Evolutionary conservation across 331 rosid genomes (phyloP).

Genomic region (Prunus yedoensis): DNA sequence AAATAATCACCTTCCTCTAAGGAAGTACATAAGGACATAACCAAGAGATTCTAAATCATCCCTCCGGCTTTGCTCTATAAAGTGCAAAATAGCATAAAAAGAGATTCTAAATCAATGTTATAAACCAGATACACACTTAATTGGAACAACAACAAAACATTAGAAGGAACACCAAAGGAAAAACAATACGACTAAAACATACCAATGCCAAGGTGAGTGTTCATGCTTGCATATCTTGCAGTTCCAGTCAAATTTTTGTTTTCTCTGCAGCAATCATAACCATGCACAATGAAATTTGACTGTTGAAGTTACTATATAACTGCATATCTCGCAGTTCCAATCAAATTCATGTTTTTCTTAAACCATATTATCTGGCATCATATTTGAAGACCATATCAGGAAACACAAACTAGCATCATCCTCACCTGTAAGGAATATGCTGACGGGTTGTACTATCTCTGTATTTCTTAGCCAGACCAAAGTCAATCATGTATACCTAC

Average conservation of each 20-base stretch:
- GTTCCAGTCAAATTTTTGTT: slow-evolving; percentile 98
- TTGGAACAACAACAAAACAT: slow-evolving; percentile 2
- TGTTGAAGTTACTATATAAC: neutral
- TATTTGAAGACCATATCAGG: neutral
- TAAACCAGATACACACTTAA: slow-evolving; percentile 24
- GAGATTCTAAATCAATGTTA: slow-evolving; percentile 20
- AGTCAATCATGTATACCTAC: slow-evolving; percentile 93
- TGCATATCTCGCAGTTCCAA: neutral
- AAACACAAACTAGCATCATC: slow-evolving; percentile 15
- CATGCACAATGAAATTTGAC: slow-evolving; percentile 4
- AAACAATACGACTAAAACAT: slow-evolving; percentile 24
- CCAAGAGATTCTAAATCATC: slow-evolving; percentile 99
- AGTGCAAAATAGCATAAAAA: slow-evolving; percentile 35
- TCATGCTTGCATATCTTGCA: slow-evolving; percentile 99
- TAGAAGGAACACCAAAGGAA: slow-evolving; percentile 17
- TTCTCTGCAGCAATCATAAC: slow-evolving; percentile 62
- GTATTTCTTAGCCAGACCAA: slow-evolving; percentile 98
- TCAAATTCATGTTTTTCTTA: neutral
- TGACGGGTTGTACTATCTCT: slow-evolving; percentile 93
- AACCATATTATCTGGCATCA: neutral
- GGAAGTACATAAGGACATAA: slow-evolving; percentile 92
- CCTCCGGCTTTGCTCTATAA: slow-evolving; percentile 94
- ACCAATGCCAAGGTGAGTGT: slow-evolving; percentile 99
- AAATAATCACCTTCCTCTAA: slow-evolving; percentile 91
- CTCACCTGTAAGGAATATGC: slow-evolving; percentile 97